These are phyloP conservation scores for Claviceps purpurea DNA, from an alignment of 2,329 filamentous ascomycete species.

Conservation along the genomic window DNA sequence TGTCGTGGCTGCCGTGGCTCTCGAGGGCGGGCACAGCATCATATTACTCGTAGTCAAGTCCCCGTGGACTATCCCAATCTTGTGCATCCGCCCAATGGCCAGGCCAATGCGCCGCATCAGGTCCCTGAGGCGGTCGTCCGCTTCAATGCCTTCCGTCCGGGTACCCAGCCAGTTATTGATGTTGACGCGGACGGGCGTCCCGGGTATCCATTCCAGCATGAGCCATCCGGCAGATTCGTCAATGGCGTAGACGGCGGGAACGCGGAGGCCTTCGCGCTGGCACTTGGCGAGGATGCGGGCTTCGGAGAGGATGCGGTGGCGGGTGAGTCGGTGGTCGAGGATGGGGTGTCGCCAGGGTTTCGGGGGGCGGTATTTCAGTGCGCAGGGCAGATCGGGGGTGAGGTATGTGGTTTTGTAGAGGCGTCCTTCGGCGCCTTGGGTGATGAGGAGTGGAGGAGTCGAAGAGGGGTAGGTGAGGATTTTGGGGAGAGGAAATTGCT, in stretches of 20 bases:
- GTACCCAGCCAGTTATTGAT: slow-evolving; percentile 55
- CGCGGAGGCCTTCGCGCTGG: slow-evolving; percentile 61
- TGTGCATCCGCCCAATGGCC: slow-evolving; percentile 65
- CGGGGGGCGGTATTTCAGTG: slow-evolving; percentile 80
- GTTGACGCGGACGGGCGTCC: slow-evolving; percentile 53
- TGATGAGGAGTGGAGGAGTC: slow-evolving; percentile 54
- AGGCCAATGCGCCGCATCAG: slow-evolving; percentile 59
- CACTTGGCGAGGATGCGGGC: slow-evolving; percentile 74
- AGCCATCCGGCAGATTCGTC: slow-evolving; percentile 57
- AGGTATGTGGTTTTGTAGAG: slow-evolving; percentile 83
- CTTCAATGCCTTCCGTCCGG: slow-evolving; percentile 23
- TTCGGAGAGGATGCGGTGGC: slow-evolving; percentile 77
- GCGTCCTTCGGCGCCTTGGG: slow-evolving; percentile 91
- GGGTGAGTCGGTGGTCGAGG: slow-evolving; percentile 78
- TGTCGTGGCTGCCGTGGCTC: neutral
- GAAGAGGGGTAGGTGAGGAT: slow-evolving; percentile 51
- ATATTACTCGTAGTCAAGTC: slow-evolving; percentile 96
- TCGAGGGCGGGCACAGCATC: slow-evolving; percentile 47
- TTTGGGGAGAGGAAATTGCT: slow-evolving; percentile 41
- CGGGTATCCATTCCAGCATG: slow-evolving; percentile 74
- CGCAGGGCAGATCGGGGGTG: slow-evolving; percentile 49
- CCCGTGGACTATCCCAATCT: slow-evolving; percentile 78
- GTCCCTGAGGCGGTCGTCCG: slow-evolving; percentile 38
- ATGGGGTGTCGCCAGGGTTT: slow-evolving; percentile 87
- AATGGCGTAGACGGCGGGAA: slow-evolving; percentile 66